Percentiles rank a stretch among this genome's conserved stretches.
These are phyloP conservation scores for Acacia crassicarpa DNA, from an alignment of 306 rosid genomes.

Conservation along the genomic window DNA sequence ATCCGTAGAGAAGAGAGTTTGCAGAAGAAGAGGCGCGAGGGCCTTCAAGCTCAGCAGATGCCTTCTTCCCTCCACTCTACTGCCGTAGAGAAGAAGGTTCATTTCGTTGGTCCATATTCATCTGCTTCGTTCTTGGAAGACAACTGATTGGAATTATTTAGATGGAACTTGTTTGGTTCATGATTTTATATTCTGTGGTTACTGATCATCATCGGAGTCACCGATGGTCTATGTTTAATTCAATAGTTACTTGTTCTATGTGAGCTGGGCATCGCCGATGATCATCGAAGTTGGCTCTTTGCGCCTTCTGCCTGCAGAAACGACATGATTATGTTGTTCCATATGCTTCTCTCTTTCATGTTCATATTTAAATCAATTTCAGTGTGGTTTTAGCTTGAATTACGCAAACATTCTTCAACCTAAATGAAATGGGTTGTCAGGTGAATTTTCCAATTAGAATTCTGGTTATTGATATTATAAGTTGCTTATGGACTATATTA, in stretches of 20 bases:
- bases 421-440: neutral
- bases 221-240: neutral
- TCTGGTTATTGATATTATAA: neutral
- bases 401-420: neutral
- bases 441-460: neutral
- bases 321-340: neutral
- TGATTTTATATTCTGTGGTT: neutral
- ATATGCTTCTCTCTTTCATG: neutral
- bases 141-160: neutral
- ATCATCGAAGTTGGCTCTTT: neutral
- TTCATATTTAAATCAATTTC: neutral
- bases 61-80: slow-evolving; percentile 38
- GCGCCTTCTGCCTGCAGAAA: neutral
- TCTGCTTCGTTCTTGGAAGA: neutral
- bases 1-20: slow-evolving; percentile 91
- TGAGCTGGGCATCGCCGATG: neutral
- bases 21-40: slow-evolving; percentile 95
- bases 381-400: neutral
- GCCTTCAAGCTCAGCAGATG: slow-evolving; percentile 67
- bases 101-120: neutral
- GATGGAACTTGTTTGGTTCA: neutral
- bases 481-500: neutral
- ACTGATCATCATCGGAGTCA: neutral
- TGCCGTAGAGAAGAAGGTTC: slow-evolving; percentile 47
- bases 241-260: neutral